phyloP scores from a whole-genome alignment of 2,329 filamentous ascomycete species.

The Dryadomyces quercivorus region DNA sequence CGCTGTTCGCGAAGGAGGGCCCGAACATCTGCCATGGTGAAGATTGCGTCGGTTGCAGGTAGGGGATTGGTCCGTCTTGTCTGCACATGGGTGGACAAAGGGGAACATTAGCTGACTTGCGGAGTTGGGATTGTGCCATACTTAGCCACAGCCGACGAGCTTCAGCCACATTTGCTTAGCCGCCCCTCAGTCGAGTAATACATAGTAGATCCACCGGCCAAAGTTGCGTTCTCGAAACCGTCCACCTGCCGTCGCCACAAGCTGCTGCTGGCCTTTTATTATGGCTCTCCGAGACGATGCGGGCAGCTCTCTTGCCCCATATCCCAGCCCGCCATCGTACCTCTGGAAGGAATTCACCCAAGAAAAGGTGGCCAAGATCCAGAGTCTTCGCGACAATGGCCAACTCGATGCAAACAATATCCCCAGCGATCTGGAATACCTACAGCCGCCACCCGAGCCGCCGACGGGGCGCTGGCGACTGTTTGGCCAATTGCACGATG shows the following conservation, averaged over 20 bases:
- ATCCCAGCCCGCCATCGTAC: conserved; percentile 66
- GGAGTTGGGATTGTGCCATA: background rate
- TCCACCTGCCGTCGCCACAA: background rate
- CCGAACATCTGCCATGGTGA: conserved; percentile 63
- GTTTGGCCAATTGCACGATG: conserved; percentile 57
- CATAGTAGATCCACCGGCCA: no score
- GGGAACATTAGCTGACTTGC: background rate
- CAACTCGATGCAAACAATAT: conserved; percentile 31
- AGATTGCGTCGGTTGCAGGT: background rate
- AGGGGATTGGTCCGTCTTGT: background rate
- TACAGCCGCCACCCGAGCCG: conserved; percentile 73
- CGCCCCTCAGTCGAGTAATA: no score
- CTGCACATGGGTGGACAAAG: background rate
- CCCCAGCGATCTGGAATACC: conserved; percentile 58
- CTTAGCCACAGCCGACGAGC: background rate
- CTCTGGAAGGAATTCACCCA: conserved; percentile 85
- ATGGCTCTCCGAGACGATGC: conserved; percentile 46
- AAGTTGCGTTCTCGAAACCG: background rate
- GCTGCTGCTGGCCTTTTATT: background rate
- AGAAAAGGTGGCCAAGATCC: conserved; percentile 52
- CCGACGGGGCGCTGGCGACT: conserved; percentile 56
- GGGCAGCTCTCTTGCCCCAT: conserved; percentile 5
- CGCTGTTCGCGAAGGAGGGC: conserved; percentile 69
- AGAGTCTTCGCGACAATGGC: conserved; percentile 27
- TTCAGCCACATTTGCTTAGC: conserved; percentile 5